These are phyloP conservation scores for Pelargonium cotyledonis DNA, from an alignment of 441 rosid species.

Conservation along the genomic window DNA sequence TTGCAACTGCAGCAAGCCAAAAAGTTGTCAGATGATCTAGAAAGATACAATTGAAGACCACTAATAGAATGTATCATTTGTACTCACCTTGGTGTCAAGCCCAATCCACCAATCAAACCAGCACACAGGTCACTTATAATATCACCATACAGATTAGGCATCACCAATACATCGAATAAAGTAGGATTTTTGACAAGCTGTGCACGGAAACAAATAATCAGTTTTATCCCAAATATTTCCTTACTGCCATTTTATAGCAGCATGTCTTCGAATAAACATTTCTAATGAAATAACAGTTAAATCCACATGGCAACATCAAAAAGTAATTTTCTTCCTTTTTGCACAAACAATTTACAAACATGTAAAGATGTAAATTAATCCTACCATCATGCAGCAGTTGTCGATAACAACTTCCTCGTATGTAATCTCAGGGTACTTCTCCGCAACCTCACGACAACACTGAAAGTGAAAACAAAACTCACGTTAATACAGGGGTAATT, in stretches of 20 bases:
- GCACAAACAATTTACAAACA: not conserved
- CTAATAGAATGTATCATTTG: conserved; percentile 3
- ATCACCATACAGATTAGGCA: conserved; percentile 99
- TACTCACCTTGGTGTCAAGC: conserved; percentile 86
- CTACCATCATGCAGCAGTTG: conserved; percentile 99
- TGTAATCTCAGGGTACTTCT: conserved; percentile 85
- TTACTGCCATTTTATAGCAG: not conserved
- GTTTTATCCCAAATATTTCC: not conserved
- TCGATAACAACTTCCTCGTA: conserved; percentile 97
- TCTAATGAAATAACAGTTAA: not conserved
- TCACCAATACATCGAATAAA: conserved; percentile 85
- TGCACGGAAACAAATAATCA: conserved; percentile 11
- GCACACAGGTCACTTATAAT: conserved; percentile 98
- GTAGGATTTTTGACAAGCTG: conserved; percentile 99
- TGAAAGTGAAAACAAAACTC: conserved; percentile 27
- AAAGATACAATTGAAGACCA: conserved; percentile 8
- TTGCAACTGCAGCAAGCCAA: conserved; percentile 58
- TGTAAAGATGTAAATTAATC: conserved; percentile 14
- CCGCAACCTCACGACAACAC: conserved; percentile 96
- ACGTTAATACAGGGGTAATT: conserved; percentile 4
- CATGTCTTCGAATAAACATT: not conserved
- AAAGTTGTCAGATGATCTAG: conserved; percentile 16
- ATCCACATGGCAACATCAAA: too few species aligned
- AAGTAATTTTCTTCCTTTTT: too few species aligned
- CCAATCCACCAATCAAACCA: conserved; percentile 89